These are phyloP conservation scores for Backusella sp. DNA, from an alignment of 192 early-diverging fungal genomes.

Conservation along the genomic window DNA sequence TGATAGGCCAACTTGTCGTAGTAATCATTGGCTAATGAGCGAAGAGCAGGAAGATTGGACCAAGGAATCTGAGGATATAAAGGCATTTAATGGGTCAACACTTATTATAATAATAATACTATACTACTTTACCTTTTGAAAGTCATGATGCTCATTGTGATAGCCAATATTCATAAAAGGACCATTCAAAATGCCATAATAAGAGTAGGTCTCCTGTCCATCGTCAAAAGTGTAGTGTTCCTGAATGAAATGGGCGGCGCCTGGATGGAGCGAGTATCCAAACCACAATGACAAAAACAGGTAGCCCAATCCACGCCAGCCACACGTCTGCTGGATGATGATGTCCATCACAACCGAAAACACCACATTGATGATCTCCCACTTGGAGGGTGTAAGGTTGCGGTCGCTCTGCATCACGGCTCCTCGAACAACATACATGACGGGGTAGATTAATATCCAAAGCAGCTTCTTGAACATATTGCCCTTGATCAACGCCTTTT, in stretches of 20 bases:
- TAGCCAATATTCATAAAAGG: constrained; percentile 95
- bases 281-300: constrained; percentile 71
- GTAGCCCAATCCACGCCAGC: constrained; percentile 64
- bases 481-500: constrained; percentile 74
- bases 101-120: neutral
- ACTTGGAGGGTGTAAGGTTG: constrained; percentile 64
- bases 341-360: constrained; percentile 61
- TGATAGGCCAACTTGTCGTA: constrained; percentile 83
- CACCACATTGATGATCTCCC: constrained; percentile 79
- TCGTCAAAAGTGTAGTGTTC: constrained; percentile 96
- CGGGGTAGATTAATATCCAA: constrained; percentile 82
- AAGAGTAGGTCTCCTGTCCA: constrained; percentile 95
- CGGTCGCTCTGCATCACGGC: constrained; percentile 50
- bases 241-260: constrained; percentile 94
- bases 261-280: constrained; percentile 88
- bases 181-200: constrained; percentile 89
- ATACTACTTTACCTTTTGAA: constrained; percentile 52
- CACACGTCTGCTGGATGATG: constrained; percentile 56
- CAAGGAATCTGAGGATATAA: constrained; percentile 62
- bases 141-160: constrained; percentile 99
- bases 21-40: constrained; percentile 82
- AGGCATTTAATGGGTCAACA: too few species aligned
- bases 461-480: constrained; percentile 67
- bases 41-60: constrained; percentile 79
- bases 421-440: constrained; percentile 84